Percentiles rank a stretch among this genome's conserved stretches.
These are phyloP conservation scores for Suhomyces panamericanus DNA, from an alignment of 1,139 yeast species.

Conservation along the genomic window DNA sequence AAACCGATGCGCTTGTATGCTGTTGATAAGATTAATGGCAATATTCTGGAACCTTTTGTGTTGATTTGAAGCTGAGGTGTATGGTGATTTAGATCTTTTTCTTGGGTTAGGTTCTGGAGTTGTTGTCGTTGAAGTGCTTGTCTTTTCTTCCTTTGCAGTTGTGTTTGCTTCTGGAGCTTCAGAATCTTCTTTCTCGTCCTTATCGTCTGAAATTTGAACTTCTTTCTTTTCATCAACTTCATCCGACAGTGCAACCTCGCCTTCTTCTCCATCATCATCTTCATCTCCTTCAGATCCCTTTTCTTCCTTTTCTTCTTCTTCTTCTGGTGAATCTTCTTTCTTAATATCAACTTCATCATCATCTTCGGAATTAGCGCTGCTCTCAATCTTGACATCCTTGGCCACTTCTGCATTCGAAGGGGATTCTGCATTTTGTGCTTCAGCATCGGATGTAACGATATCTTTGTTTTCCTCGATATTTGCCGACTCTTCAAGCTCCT, in stretches of 20 bases:
- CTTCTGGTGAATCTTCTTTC: conserved; percentile 5
- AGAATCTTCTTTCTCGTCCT: neutral
- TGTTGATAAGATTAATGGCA: conserved; percentile 59
- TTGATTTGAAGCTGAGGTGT: conserved; percentile 26
- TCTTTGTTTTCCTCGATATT: neutral
- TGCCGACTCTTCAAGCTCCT: neutral
- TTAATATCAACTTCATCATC: conserved; percentile 2
- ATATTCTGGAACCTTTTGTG: conserved; percentile 55
- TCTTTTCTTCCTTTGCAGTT: neutral
- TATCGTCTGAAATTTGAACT: neutral
- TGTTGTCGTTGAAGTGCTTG: neutral
- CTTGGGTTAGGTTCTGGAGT: conserved; percentile 11
- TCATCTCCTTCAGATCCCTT: neutral
- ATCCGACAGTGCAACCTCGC: no score
- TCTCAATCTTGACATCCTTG: no score
- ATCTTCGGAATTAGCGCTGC: neutral
- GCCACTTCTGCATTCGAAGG: no score
- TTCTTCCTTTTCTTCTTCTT: conserved; percentile 2
- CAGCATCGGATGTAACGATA: neutral
- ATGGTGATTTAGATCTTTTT: conserved; percentile 32
- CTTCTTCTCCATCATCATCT: neutral
- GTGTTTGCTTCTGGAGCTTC: neutral
- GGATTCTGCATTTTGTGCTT: neutral
- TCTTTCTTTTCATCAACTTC: neutral
- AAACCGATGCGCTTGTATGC: conserved; percentile 68